Percentiles rank a stretch among this genome's conserved stretches.
phyloP scores from a whole-genome alignment of 257 asterid genomes.

The Parsonsia alboflavescens region DNA sequence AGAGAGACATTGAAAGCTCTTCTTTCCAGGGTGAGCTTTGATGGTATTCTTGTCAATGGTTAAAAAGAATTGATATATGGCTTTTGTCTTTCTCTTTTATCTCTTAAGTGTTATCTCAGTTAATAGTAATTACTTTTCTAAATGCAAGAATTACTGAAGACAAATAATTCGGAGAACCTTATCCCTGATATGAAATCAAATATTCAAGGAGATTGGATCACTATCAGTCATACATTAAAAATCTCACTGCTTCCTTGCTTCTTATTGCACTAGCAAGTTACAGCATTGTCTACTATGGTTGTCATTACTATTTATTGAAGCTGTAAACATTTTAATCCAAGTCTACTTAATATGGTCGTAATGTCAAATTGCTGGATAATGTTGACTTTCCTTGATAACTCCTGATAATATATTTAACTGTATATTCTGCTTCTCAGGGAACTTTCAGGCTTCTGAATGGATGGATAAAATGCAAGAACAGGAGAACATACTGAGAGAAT shows the following conservation, averaged over 20 bases:
- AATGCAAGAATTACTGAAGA: background rate
- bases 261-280: background rate
- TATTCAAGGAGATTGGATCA: background rate
- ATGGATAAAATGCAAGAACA: conserved; percentile 62
- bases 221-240: background rate
- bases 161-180: background rate
- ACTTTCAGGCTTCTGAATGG: conserved; percentile 46
- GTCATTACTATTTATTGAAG: background rate
- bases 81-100: background rate
- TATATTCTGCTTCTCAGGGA: conserved; percentile 39
- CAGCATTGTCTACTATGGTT: background rate
- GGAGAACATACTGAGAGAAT: conserved; percentile 55
- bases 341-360: background rate
- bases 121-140: background rate
- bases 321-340: background rate
- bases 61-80: background rate
- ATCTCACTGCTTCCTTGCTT: background rate
- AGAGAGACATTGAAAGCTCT: conserved; percentile 49
- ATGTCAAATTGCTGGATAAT: background rate
- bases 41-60: background rate
- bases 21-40: conserved; percentile 61
- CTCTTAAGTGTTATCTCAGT: background rate
- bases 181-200: background rate
- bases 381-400: background rate
- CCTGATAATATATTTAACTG: background rate